Conservation (phyloP, 345 rosid genomes). For the Carallia brachiata region DNA sequence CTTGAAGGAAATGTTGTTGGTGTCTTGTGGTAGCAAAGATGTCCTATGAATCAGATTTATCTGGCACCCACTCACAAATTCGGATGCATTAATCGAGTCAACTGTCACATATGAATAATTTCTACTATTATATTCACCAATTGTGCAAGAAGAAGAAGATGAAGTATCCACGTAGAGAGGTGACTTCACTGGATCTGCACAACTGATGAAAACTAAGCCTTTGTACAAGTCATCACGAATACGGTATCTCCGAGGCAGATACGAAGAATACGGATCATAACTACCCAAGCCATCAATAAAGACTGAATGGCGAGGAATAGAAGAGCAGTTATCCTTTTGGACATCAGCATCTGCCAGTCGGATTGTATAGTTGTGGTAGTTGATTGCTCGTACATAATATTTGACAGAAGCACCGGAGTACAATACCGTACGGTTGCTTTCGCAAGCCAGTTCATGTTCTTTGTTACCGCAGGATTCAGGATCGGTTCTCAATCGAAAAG, state of each 20-base stretch:
- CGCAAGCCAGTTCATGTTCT: not conserved
- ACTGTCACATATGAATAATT: not conserved
- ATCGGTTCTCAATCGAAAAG: constrained; percentile 16
- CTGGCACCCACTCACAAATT: not conserved
- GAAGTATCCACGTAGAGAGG: not conserved
- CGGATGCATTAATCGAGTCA: not conserved
- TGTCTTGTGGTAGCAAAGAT: not conserved
- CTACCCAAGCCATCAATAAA: not conserved
- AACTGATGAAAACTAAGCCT: not conserved
- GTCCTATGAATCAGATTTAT: not conserved
- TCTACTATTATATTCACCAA: not conserved
- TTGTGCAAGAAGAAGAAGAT: not conserved
- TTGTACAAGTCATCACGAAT: not conserved
- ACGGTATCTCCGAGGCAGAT: too few relatives aligned
- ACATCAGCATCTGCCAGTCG: constrained; percentile 10
- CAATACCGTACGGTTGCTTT: not conserved
- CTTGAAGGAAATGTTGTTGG: not conserved
- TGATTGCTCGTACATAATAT: constrained; percentile 13
- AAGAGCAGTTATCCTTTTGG: constrained; percentile 7
- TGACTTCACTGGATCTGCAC: not conserved
- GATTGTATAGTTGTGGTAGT: constrained; percentile 9
- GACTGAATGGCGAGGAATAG: constrained; percentile 1
- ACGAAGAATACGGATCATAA: not conserved
- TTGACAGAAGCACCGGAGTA: not conserved
- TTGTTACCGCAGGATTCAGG: not conserved